Evolutionary conservation across 768 basidiomycete species (phyloP).

Genomic region (Trametopsis cervina): DNA sequence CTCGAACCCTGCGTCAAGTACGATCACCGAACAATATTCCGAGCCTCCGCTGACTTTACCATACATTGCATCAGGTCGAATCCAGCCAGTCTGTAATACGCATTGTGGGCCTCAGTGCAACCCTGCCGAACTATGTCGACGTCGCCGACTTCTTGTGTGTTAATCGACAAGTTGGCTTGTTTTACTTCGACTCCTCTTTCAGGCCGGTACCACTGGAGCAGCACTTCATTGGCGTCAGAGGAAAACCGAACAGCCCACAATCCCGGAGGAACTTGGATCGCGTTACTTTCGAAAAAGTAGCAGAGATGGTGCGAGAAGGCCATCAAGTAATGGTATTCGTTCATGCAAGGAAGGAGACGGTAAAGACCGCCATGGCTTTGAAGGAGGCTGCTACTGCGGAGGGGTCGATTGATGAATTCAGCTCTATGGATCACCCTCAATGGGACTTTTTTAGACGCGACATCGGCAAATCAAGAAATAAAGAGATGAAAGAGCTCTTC

Average conservation of each 20-base stretch:
- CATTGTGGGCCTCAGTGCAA: slow-evolving; percentile 93
- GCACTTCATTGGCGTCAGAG: slow-evolving; percentile 90
- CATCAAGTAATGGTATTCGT: slow-evolving; percentile 99
- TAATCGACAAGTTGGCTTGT: slow-evolving; percentile 78
- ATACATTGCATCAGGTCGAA: slow-evolving; percentile 59
- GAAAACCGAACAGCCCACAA: slow-evolving; percentile 68
- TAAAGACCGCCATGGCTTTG: slow-evolving; percentile 79
- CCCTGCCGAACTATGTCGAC: slow-evolving; percentile 94
- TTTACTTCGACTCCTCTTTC: slow-evolving; percentile 98
- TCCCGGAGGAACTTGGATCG: slow-evolving; percentile 83
- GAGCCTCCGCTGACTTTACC: background rate
- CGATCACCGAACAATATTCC: slow-evolving; percentile 4
- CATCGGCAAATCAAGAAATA: slow-evolving; percentile 79
- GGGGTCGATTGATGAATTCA: slow-evolving; percentile 71
- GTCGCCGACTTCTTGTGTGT: slow-evolving; percentile 94
- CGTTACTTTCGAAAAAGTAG: slow-evolving; percentile 87
- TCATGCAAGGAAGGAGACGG: slow-evolving; percentile 96
- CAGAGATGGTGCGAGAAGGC: slow-evolving; percentile 78
- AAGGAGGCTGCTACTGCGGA: slow-evolving; percentile 71
- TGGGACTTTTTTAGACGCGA: slow-evolving; percentile 70
- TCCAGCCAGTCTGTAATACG: slow-evolving; percentile 94
- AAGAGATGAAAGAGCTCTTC: slow-evolving; percentile 94
- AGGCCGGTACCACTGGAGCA: slow-evolving; percentile 95
- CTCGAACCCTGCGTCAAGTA: slow-evolving; percentile 86
- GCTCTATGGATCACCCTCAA: slow-evolving; percentile 73